These are phyloP conservation scores for Rhizopus arrhizus DNA, from an alignment of 371 early-diverging fungal genomes.

Conservation along the genomic window DNA sequence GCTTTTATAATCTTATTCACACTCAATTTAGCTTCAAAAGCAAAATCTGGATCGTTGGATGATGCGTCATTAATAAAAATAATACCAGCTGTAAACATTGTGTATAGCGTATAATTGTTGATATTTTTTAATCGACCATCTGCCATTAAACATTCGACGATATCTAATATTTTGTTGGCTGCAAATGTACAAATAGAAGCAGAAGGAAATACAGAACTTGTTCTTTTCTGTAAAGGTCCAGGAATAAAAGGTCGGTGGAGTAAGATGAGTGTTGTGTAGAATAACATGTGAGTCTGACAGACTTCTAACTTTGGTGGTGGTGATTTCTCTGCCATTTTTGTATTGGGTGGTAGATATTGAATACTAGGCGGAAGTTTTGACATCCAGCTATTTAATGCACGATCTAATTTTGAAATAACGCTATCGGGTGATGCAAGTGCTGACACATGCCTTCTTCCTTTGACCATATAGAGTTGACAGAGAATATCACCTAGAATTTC, in stretches of 20 bases:
- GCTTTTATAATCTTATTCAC: constrained; percentile 50
- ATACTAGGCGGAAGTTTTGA: constrained; percentile 45
- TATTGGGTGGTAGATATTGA: constrained; percentile 51
- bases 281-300: constrained; percentile 67
- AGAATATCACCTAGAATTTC: constrained; percentile 48
- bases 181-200: constrained; percentile 58
- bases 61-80: constrained; percentile 52
- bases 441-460: constrained; percentile 40
- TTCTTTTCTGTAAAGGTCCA: constrained; percentile 33
- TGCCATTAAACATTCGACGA: constrained; percentile 41
- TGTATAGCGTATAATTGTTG: constrained; percentile 46
- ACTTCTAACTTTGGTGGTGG: constrained; percentile 46
- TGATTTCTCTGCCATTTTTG: constrained; percentile 30
- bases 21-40: constrained; percentile 49
- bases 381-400: constrained; percentile 54
- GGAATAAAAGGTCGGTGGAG: constrained; percentile 73
- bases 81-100: constrained; percentile 54
- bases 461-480: constrained; percentile 49
- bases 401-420: constrained; percentile 49
- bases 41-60: constrained; percentile 40
- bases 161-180: constrained; percentile 60
- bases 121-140: constrained; percentile 37
- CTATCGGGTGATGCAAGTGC: constrained; percentile 39
- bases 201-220: constrained; percentile 50
- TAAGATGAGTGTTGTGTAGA: constrained; percentile 74